Evolutionary conservation across 768 basidiomycete genomes (phyloP), one percentile per base, ranked within the genome.

Genomic region (Pisolithus sp.): DNA sequence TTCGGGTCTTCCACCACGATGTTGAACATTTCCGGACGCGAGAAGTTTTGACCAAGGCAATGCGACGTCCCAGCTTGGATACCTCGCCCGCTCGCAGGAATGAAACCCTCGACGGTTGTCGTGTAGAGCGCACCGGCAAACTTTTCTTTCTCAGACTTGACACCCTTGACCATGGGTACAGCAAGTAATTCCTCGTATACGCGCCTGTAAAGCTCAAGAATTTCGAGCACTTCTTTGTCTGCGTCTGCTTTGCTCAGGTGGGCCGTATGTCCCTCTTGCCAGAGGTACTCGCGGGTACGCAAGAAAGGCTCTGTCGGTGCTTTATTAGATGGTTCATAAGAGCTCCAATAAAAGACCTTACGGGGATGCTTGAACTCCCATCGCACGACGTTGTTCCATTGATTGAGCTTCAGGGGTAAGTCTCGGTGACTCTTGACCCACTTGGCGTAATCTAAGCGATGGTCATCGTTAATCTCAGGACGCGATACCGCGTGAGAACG

Each of bases 321-420:
- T n/a, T 15, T 31, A 1, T 26, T 13, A 43, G 31, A 18, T 48
- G 7, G 60, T 54, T 13, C 3, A 37, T 18, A 34, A 13, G 0
- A 15, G 49, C 8, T 13, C 26, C 23, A 51, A 7, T n/a, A 21
- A 53, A 51, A 4, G 10, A 42, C 71, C 85, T 65, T 54, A 89
- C 88, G 94, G 52, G 95, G 95, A 68, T 94, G 94, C 73, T 99
- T 99, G 79, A 99, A 99, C 69, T 99, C 95, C 96, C 96, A 99
- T 52, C 96, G 86, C 30, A 99, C 96, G 60, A 99, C 93, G 58
- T 85, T 93, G 74, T 99, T 99, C 96, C 96, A 99, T 68, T 97
- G 89, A 72, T 98, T 99, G 44, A 98, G 79, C 69, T 95, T 96
- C 61, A 99, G 73, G 2, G 96, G 96, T 45, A 99, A 83, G 67